Conservation (phyloP, 2,329 filamentous ascomycete species). For the Penicillium sp. region DNA sequence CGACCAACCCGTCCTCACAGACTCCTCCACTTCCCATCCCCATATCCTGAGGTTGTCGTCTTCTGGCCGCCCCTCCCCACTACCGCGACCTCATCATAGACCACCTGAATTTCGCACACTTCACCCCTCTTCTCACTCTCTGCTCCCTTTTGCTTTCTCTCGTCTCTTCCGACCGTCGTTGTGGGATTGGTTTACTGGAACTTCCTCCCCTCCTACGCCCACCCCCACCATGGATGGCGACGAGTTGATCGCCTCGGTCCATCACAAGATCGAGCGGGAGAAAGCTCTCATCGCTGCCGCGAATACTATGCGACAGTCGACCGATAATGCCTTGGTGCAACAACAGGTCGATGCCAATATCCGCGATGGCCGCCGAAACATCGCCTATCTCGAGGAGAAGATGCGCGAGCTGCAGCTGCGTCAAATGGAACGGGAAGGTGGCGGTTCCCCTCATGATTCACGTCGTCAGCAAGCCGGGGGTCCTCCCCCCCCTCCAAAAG, state of each 20-base stretch:
- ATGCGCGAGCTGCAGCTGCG: slow-evolving; percentile 83
- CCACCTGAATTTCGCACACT: too few relatives aligned
- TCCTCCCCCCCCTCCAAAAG: slow-evolving; percentile 69
- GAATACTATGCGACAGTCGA: slow-evolving; percentile 91
- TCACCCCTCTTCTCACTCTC: not conserved
- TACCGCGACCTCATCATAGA: too few relatives aligned
- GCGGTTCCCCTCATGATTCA: slow-evolving; percentile 42
- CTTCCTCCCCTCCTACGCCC: slow-evolving; percentile 8
- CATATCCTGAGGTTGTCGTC: too few relatives aligned
- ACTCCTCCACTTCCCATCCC: too few relatives aligned
- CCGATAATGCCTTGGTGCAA: slow-evolving; percentile 85
- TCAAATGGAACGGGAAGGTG: slow-evolving; percentile 53
- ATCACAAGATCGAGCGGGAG: slow-evolving; percentile 96
- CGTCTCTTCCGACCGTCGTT: too few relatives aligned
- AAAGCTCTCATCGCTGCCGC: slow-evolving; percentile 91
- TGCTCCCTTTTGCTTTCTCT: not conserved
- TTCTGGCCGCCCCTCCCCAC: too few relatives aligned
- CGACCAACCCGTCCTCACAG: too few relatives aligned
- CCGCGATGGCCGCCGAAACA: slow-evolving; percentile 84
- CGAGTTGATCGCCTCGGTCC: slow-evolving; percentile 68
- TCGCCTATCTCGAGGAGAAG: slow-evolving; percentile 91
- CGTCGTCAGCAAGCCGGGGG: slow-evolving; percentile 42
- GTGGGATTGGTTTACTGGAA: not conserved
- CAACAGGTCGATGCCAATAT: slow-evolving; percentile 90
- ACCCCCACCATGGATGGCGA: slow-evolving; percentile 53